A percentile compares a stretch with the other conserved stretches of the same genome.
phyloP scores from a whole-genome alignment of 305 asterid genomes.

The Solanum aculeatissimum region DNA sequence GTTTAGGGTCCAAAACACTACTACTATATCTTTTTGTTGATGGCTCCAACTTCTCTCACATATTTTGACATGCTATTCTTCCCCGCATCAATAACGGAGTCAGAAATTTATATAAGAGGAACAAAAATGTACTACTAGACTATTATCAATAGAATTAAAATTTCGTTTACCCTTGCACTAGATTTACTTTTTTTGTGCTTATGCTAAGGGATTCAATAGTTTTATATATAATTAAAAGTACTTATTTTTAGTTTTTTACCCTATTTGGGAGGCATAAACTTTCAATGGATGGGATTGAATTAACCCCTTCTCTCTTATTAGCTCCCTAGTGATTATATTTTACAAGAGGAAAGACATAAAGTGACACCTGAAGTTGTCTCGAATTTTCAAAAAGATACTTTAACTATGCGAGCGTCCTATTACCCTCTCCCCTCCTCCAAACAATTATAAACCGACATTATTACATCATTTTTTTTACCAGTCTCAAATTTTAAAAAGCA shows the following conservation, averaged over 20 bases:
- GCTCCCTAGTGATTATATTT: too few relatives aligned
- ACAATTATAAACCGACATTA: too few relatives aligned
- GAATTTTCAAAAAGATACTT: too few relatives aligned
- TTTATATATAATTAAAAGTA: neutral
- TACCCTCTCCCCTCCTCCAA: too few relatives aligned
- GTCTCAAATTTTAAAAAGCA: too few relatives aligned
- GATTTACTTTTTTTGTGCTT: neutral
- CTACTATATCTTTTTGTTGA: neutral
- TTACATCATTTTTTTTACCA: too few relatives aligned
- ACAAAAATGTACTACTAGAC: neutral
- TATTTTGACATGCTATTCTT: neutral
- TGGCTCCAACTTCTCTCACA: neutral
- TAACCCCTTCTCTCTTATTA: neutral
- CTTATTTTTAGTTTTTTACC: neutral
- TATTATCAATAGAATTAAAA: neutral
- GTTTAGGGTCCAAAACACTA: neutral
- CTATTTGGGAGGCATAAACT: neutral
- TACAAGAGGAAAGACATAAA: too few relatives aligned
- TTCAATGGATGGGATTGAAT: neutral
- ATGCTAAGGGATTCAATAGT: neutral
- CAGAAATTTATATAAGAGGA: neutral
- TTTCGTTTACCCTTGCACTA: neutral
- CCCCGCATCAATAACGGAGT: accelerated
- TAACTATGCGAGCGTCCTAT: too few relatives aligned
- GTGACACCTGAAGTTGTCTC: too few relatives aligned